Conservation (phyloP, 73 alveolate species). For the Paramecium sonneborni region DNA sequence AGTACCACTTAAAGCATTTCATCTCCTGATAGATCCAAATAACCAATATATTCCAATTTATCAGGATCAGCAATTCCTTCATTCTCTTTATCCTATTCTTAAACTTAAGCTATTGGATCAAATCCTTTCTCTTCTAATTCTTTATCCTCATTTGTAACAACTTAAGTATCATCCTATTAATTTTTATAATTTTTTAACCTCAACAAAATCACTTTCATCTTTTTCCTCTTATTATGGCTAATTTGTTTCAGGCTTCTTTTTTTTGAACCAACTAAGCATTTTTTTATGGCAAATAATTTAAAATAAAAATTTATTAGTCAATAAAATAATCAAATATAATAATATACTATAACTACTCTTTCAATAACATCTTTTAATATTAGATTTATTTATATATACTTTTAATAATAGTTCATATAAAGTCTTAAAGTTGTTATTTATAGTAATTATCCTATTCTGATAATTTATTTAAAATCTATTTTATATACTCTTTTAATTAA, state of each 20-base stretch:
- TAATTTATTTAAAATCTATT: neutral
- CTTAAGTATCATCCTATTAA: conserved; percentile 14
- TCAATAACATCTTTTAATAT: too few species aligned
- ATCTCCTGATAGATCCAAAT: conserved; percentile 10
- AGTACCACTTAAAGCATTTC: conserved; percentile 49
- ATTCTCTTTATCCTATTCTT: conserved; percentile 53
- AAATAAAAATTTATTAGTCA: neutral
- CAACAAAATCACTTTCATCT: conserved; percentile 41
- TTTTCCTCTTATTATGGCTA: conserved; percentile 15
- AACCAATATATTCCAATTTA: conserved; percentile 62
- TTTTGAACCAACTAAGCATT: conserved; percentile 68
- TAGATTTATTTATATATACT: neutral
- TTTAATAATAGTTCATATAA: neutral
- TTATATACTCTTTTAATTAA: neutral
- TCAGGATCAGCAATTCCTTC: conserved; percentile 64
- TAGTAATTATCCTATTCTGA: neutral
- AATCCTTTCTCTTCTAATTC: conserved; percentile 66
- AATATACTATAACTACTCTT: too few species aligned
- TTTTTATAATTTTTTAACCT: neutral
- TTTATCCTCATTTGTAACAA: conserved; percentile 55
- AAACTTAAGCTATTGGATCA: conserved; percentile 55
- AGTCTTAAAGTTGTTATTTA: neutral
- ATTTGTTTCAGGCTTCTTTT: conserved; percentile 53
- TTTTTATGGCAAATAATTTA: neutral
- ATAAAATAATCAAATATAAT: neutral